phyloP scores from a whole-genome alignment of 2,329 filamentous ascomycete species.

The Orbilia brochopaga region DNA sequence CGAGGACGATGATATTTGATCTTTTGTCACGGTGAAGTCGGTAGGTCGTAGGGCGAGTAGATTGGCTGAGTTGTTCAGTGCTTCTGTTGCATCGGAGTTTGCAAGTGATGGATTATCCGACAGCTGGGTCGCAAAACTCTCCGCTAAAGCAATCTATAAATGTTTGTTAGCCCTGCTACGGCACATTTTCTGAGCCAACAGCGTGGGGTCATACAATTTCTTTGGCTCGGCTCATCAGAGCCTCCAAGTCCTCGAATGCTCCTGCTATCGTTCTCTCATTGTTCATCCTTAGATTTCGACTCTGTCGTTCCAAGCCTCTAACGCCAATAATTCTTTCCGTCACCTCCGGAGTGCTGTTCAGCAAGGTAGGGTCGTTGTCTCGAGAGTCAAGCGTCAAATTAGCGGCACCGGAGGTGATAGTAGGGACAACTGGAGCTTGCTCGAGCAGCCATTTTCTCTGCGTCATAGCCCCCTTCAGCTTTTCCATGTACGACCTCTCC shows the following conservation, averaged over 20 bases:
- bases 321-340: constrained; percentile 76
- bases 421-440: constrained; percentile 84
- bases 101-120: constrained; percentile 56
- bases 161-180: not conserved
- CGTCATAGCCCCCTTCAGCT: constrained; percentile 82
- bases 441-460: constrained; percentile 96
- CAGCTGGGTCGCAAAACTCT: constrained; percentile 43
- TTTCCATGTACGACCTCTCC: constrained; percentile 86
- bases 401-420: constrained; percentile 33
- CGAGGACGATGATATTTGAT: constrained; percentile 52
- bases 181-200: not conserved
- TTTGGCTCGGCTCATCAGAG: constrained; percentile 95
- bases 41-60: constrained; percentile 63
- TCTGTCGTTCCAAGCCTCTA: constrained; percentile 85
- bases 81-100: constrained; percentile 72
- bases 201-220: constrained; percentile 68
- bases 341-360: not conserved
- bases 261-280: constrained; percentile 91
- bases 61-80: constrained; percentile 80
- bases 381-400: constrained; percentile 52
- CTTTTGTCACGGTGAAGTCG: constrained; percentile 52
- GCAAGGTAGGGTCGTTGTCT: constrained; percentile 53
- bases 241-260: constrained; percentile 94
- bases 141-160: constrained; percentile 40
- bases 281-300: constrained; percentile 83